These are phyloP conservation scores for Aspergillus melleus DNA, from an alignment of 2,329 filamentous ascomycete genomes.

Conservation along the genomic window DNA sequence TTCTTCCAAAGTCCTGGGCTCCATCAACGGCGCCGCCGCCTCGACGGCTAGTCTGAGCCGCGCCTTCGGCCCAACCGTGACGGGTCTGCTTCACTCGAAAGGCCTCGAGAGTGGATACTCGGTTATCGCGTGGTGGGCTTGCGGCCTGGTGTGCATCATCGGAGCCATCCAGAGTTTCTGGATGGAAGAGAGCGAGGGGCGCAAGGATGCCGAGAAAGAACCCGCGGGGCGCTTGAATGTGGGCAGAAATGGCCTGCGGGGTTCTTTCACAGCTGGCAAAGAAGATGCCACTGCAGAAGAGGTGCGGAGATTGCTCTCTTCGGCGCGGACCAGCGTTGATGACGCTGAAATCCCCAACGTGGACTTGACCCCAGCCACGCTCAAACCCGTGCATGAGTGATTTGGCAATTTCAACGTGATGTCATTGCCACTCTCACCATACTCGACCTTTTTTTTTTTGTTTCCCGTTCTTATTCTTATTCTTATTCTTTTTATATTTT, in stretches of 20 bases:
- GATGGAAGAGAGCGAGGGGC: slow-evolving; percentile 65
- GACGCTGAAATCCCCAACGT: slow-evolving; percentile 31
- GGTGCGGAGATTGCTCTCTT: slow-evolving; percentile 37
- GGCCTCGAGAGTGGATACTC: slow-evolving; percentile 80
- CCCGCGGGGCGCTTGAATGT: slow-evolving; percentile 29
- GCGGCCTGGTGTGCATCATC: slow-evolving; percentile 70
- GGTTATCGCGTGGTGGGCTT: slow-evolving; percentile 91
- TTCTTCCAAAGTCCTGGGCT: slow-evolving; percentile 79
- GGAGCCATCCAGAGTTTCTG: slow-evolving; percentile 75
- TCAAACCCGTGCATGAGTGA: slow-evolving; percentile 10
- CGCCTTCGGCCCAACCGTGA: slow-evolving; percentile 84
- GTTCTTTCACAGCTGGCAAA: slow-evolving; percentile 21
- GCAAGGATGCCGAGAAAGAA: slow-evolving; percentile 43
- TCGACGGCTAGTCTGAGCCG: slow-evolving; percentile 87
- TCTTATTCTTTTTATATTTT: slow-evolving; percentile 12
- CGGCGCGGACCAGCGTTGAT: slow-evolving; percentile 36
- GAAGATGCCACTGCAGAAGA: slow-evolving; percentile 31
- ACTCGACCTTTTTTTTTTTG: slow-evolving; percentile 7
- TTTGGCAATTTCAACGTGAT: slow-evolving; percentile 4
- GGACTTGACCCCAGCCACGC: slow-evolving; percentile 20
- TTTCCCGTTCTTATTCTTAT: slow-evolving; percentile 17
- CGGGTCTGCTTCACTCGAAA: slow-evolving; percentile 78
- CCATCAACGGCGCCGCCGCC: slow-evolving; percentile 88
- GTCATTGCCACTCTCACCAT: slow-evolving; percentile 2
- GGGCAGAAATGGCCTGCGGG: slow-evolving; percentile 24